These are phyloP conservation scores for Calonectria montana DNA, from an alignment of 2,329 filamentous ascomycete species.

Conservation along the genomic window DNA sequence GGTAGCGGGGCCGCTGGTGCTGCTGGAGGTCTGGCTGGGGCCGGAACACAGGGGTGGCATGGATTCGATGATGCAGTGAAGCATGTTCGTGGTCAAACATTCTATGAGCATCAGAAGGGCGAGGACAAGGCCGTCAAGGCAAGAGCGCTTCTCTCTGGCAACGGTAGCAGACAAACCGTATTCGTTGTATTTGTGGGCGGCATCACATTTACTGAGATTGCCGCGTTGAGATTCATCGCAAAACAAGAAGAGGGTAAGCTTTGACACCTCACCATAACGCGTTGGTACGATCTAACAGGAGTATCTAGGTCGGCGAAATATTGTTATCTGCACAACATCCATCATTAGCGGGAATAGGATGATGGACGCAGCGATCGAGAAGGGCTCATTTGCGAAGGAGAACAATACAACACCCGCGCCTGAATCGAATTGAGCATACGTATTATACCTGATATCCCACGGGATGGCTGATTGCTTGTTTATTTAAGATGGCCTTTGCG, in stretches of 20 bases:
- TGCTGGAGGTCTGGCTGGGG: slow-evolving; percentile 53
- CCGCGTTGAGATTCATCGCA: slow-evolving; percentile 90
- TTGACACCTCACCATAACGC: background rate
- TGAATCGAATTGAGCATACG: slow-evolving; percentile 27
- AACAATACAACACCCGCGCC: slow-evolving; percentile 31
- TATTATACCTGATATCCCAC: slow-evolving; percentile 30
- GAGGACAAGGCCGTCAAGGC: slow-evolving; percentile 94
- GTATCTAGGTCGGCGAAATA: slow-evolving; percentile 75
- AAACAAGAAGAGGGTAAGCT: slow-evolving; percentile 80
- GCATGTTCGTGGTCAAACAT: slow-evolving; percentile 86
- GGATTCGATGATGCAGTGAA: slow-evolving; percentile 94
- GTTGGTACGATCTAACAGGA: slow-evolving; percentile 25
- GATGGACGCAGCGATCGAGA: slow-evolving; percentile 87
- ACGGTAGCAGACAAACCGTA: slow-evolving; percentile 82
- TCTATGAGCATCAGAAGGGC: slow-evolving; percentile 91
- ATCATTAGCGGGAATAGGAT: slow-evolving; percentile 91
- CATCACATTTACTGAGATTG: slow-evolving; percentile 95
- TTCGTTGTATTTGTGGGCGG: slow-evolving; percentile 99
- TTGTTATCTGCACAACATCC: slow-evolving; percentile 93
- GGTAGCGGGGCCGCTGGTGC: slow-evolving; percentile 60
- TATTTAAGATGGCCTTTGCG: slow-evolving; percentile 20
- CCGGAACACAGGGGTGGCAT: slow-evolving; percentile 83
- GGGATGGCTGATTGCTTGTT: slow-evolving; percentile 20
- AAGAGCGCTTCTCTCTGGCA: slow-evolving; percentile 83
- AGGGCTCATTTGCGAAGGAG: slow-evolving; percentile 67